phyloP scores from a whole-genome alignment of 129 eudicot species.

The Centella asiatica region DNA sequence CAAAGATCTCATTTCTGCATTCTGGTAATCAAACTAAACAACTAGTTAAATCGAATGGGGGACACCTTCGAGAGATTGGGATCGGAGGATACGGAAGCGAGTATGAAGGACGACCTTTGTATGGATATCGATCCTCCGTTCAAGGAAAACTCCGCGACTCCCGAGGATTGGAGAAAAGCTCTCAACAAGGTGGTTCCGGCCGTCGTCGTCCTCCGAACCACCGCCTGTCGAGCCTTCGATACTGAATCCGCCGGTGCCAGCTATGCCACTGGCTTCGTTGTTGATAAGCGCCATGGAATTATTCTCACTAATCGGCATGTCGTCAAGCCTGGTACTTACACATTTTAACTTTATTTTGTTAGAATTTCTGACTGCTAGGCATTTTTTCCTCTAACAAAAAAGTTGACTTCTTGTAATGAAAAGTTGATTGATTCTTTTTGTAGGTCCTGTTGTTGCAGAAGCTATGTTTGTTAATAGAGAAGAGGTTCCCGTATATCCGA shows the following conservation, averaged over 20 bases:
- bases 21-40: background rate
- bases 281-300: conserved; percentile 83
- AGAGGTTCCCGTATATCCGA: conserved; percentile 78
- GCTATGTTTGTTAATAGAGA: conserved; percentile 98
- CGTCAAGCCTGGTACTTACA: conserved; percentile 63
- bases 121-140: conserved; percentile 93
- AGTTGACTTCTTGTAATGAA: background rate
- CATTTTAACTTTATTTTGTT: background rate
- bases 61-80: conserved; percentile 37
- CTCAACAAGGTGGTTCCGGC: conserved; percentile 86
- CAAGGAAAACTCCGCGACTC: conserved; percentile 59
- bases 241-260: conserved; percentile 91
- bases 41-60: no score
- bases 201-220: conserved; percentile 90
- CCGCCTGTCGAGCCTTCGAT: conserved; percentile 87
- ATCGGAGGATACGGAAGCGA: conserved; percentile 44
- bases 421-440: conserved; percentile 1
- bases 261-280: conserved; percentile 94
- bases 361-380: no score
- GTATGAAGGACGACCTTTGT: conserved; percentile 55
- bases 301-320: conserved; percentile 96
- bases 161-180: conserved; percentile 95
- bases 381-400: no score
- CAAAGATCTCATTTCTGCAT: background rate
- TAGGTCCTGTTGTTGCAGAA: conserved; percentile 96